Evolutionary conservation across 176 grass and related monocot species (phyloP), one percentile per base, ranked within the genome.

Genomic region (Cymbopogon citratus): DNA sequence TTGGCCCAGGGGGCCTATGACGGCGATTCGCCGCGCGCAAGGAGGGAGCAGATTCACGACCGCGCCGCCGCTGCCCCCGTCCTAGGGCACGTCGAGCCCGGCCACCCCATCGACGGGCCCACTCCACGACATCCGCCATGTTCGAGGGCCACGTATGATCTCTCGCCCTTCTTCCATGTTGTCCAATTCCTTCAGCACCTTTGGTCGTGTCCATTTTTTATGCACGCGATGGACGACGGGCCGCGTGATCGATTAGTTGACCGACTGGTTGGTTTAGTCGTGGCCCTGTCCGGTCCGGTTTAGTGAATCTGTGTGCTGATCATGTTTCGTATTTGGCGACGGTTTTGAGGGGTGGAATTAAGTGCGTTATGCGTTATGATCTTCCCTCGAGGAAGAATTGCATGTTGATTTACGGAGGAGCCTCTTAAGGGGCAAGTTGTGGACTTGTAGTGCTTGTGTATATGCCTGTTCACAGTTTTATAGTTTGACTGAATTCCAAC

Each of bases 141-240:
- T 85, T 89, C 87, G 87, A 89, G 83, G 87, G 87, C 79, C 87
- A 89, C 73, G 87, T 89, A 85, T 65, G 83, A 73, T 89, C 26
- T 66, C 44, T 51, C 12, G 41, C 19, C 14, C 65, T 40, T 61
- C 24, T 4, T 33, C 18, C n/a, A 40, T 73, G 11, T 63, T 78
- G 29, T 41, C 40, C 41, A 48, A 31, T 75, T 62, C 73, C 69
- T 56, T 18, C 44, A 5, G 64, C n/a, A 6, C 15, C 18, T 76
- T 75, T 0, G 23, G 61, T 39, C 60, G 38, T 77, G 64, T 9
- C 69, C 51, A 21, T 73, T 67, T 45, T 26, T 40, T 9, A 31
- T 41, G 15, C 35, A 13, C 69, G 69, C 73, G 59, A 73, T 83
- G 66, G 44, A 76, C 59, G 66, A 29, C 24, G 16, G 9, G 29